Conservation (phyloP, 2,329 filamentous ascomycete genomes). For the Colletotrichum lentis region DNA sequence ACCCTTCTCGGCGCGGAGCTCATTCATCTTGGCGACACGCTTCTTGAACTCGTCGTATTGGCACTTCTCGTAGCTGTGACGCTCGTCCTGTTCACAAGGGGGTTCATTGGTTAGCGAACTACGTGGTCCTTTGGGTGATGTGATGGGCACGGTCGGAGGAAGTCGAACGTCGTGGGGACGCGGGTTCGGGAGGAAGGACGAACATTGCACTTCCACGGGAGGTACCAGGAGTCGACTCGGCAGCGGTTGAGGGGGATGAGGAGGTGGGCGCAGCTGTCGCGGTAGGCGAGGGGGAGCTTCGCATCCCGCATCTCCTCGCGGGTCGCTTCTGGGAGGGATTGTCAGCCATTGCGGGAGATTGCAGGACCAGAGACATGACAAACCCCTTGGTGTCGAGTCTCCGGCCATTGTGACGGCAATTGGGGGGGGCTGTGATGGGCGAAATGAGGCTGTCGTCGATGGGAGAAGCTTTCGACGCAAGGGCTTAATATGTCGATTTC, state of each 20-base stretch:
- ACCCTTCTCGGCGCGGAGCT: constrained; percentile 85
- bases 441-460: constrained; percentile 30
- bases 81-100: constrained; percentile 73
- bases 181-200: constrained; percentile 45
- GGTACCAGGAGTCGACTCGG: constrained; percentile 88
- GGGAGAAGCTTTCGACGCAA: no score
- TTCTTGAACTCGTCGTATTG: constrained; percentile 99
- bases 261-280: constrained; percentile 94
- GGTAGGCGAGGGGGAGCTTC: constrained; percentile 85
- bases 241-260: constrained; percentile 96
- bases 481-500: no score
- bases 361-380: background rate
- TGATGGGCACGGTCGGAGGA: background rate
- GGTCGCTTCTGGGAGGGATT: constrained; percentile 60
- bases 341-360: constrained; percentile 10
- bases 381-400: constrained; percentile 37
- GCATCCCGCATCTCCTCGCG: constrained; percentile 95
- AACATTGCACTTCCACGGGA: constrained; percentile 98
- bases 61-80: constrained; percentile 99
- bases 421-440: constrained; percentile 32
- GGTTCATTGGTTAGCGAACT: constrained; percentile 23
- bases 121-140: background rate
- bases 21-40: constrained; percentile 98
- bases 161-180: background rate
- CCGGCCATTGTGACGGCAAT: constrained; percentile 37